Percentiles rank a stretch among this genome's conserved stretches.
These are phyloP conservation scores for Theileria equi DNA, from an alignment of 169 alveolate genomes.

Conservation along the genomic window DNA sequence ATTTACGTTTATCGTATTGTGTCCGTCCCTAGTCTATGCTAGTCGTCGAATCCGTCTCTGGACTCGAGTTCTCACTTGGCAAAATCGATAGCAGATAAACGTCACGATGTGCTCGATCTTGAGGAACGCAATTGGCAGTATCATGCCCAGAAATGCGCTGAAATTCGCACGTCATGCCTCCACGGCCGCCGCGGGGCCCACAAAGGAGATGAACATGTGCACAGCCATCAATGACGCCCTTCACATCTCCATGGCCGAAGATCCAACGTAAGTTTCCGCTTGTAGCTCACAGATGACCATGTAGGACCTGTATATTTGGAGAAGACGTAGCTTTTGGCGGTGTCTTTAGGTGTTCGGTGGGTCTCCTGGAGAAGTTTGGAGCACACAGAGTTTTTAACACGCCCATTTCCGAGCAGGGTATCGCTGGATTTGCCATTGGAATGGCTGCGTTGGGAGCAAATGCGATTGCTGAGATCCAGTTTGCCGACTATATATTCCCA, in stretches of 20 bases:
- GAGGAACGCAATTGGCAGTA: neutral
- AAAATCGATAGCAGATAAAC: neutral
- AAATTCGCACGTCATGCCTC: neutral
- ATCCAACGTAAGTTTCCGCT: slow-evolving; percentile 77
- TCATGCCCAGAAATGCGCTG: neutral
- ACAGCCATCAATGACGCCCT: slow-evolving; percentile 90
- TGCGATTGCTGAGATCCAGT: slow-evolving; percentile 96
- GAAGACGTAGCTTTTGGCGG: slow-evolving; percentile 99
- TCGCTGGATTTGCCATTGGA: slow-evolving; percentile 96
- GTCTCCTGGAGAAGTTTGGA: slow-evolving; percentile 90
- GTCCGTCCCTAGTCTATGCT: no score
- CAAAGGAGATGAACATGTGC: slow-evolving; percentile 86
- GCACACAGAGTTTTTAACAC: slow-evolving; percentile 91
- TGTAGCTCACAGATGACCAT: neutral
- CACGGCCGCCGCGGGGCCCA: slow-evolving; percentile 22
- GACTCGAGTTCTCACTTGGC: no score
- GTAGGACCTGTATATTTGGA: slow-evolving; percentile 87
- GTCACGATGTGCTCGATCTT: neutral
- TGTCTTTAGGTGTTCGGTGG: slow-evolving; percentile 94
- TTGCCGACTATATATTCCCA: slow-evolving; percentile 96
- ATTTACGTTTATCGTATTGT: no score
- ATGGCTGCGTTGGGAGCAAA: slow-evolving; percentile 88
- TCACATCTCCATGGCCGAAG: slow-evolving; percentile 88
- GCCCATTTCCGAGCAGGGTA: slow-evolving; percentile 95
- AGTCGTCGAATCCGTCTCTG: no score